Percentiles rank a stretch among this genome's conserved stretches.
phyloP scores from a whole-genome alignment of 257 asterid species.

The Cinchona pubescens region DNA sequence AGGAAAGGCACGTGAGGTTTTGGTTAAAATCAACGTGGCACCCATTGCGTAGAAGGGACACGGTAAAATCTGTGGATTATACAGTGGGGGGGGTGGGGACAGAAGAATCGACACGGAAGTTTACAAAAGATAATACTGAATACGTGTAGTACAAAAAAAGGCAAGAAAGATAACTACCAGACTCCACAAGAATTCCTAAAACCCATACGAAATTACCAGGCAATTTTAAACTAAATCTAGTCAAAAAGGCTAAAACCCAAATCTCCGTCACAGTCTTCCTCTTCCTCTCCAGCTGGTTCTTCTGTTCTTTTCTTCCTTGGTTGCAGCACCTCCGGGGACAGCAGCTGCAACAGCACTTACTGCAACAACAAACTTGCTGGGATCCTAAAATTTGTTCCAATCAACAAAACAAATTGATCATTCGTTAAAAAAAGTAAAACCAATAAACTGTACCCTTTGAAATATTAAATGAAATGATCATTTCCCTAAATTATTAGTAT shows the following conservation, averaged over 20 bases:
- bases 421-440: neutral
- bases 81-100: no score
- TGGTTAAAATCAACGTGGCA: no score
- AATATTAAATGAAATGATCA: neutral
- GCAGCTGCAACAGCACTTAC: constrained; percentile 3
- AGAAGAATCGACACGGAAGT: no score
- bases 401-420: neutral
- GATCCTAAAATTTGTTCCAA: constrained; percentile 10
- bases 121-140: no score
- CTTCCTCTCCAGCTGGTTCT: constrained; percentile 10
- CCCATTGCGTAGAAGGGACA: no score
- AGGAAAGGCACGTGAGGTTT: no score
- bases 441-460: neutral
- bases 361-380: constrained; percentile 16
- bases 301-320: constrained; percentile 8
- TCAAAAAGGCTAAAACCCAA: constrained; percentile 4
- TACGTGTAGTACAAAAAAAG: neutral
- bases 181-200: neutral
- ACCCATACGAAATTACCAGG: neutral
- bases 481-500: no score
- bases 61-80: no score
- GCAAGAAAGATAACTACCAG: neutral
- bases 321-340: neutral
- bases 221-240: neutral
- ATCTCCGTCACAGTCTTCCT: constrained; percentile 12